Conservation (phyloP, 2,329 filamentous ascomycete species). For the Aspergillus pseudoviridinutans region DNA sequence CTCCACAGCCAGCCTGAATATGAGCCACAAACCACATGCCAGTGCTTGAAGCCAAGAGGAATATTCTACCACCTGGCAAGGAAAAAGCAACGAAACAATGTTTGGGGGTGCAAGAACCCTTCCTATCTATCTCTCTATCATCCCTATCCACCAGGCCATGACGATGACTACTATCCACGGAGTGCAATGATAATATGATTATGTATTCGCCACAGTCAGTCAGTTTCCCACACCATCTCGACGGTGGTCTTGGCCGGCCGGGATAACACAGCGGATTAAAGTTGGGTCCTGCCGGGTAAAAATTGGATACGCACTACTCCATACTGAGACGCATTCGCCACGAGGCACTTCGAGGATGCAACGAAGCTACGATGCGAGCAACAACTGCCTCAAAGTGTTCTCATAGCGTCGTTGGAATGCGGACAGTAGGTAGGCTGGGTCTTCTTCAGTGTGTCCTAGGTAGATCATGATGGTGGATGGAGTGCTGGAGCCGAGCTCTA, state of each 20-base stretch:
- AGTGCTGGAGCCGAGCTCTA: not conserved
- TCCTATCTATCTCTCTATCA: not conserved
- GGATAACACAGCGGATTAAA: not conserved
- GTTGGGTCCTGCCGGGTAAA: not conserved
- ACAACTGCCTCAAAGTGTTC: not conserved
- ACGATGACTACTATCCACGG: not conserved
- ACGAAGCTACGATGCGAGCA: not conserved
- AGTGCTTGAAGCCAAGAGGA: not conserved
- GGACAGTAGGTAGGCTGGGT: not conserved
- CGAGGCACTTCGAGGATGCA: not conserved
- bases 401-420: not conserved
- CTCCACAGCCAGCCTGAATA: not conserved
- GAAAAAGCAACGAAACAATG: not conserved
- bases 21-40: not conserved
- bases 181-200: conserved; percentile 1
- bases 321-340: not conserved
- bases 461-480: not conserved
- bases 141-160: not conserved
- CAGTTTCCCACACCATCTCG: not conserved
- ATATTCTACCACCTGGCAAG: not conserved
- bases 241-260: not conserved
- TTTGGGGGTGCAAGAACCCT: not conserved
- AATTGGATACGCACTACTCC: not conserved
- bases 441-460: not conserved
- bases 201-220: conserved; percentile 2